Conservation (phyloP, 768 basidiomycete genomes). For the Hygrocybe punicea region DNA sequence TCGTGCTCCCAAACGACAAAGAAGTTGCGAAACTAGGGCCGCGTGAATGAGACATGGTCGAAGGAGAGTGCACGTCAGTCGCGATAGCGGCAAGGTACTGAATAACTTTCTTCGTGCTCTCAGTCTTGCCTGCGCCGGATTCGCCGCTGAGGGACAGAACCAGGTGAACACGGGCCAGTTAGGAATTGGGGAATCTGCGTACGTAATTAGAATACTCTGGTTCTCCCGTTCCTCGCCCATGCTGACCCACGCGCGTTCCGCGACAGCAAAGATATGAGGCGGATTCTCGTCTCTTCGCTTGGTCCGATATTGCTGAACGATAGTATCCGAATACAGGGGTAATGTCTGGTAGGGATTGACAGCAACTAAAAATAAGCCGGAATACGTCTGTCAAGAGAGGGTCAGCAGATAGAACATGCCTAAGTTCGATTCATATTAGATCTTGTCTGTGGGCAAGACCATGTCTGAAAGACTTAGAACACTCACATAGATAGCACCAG, state of each 20-base stretch:
- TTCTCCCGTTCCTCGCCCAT: constrained; percentile 98
- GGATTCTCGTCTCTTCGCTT: constrained; percentile 88
- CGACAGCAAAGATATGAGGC: constrained; percentile 96
- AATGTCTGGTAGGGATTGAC: constrained; percentile 95
- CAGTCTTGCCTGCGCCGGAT: constrained; percentile 98
- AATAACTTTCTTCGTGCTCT: constrained; percentile 98
- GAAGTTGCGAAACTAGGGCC: constrained; percentile 58
- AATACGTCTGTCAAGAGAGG: constrained; percentile 66
- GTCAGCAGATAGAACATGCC: constrained; percentile 6
- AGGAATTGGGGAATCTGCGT: constrained; percentile 31
- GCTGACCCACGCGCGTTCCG: constrained; percentile 96
- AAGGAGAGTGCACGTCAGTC: constrained; percentile 62
- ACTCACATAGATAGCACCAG: constrained; percentile 88
- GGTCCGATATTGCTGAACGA: constrained; percentile 86
- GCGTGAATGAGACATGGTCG: constrained; percentile 60
- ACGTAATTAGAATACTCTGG: constrained; percentile 98
- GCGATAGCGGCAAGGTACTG: constrained; percentile 98
- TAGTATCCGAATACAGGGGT: constrained; percentile 85
- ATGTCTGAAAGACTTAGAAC: background rate
- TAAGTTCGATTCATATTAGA: background rate
- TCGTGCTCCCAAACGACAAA: constrained; percentile 46
- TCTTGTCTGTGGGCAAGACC: background rate
- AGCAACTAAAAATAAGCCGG: constrained; percentile 95
- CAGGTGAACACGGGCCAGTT: constrained; percentile 9
- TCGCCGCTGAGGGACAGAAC: constrained; percentile 66